These are phyloP conservation scores for Fusarium sororula DNA, from an alignment of 2,329 filamentous ascomycete species.

Conservation along the genomic window DNA sequence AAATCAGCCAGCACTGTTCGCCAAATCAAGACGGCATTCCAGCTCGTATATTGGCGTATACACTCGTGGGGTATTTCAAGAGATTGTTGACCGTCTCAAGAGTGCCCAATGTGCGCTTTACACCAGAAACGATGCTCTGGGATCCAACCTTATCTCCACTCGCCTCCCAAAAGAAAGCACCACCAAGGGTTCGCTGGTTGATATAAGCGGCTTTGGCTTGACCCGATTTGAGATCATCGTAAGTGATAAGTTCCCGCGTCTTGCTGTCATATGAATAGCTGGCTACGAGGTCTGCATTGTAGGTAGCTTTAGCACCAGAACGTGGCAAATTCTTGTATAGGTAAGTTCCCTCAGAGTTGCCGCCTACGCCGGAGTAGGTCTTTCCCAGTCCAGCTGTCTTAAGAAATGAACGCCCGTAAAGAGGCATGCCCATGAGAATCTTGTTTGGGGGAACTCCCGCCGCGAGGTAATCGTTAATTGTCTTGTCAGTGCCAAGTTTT, in stretches of 20 bases:
- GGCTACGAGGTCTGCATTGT: conserved; percentile 67
- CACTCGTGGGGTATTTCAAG: conserved; percentile 64
- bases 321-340: conserved; percentile 77
- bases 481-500: conserved; percentile 73
- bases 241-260: conserved; percentile 72
- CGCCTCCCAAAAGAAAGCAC: conserved; percentile 87
- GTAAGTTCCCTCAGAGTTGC: conserved; percentile 73
- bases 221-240: conserved; percentile 70
- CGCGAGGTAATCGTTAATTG: conserved; percentile 62
- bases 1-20: background rate
- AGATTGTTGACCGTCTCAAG: conserved; percentile 63
- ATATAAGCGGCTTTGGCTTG: conserved; percentile 72
- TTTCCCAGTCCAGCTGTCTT: conserved; percentile 73
- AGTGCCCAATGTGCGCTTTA: conserved; percentile 56
- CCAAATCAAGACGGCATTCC: conserved; percentile 42
- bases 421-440: conserved; percentile 78
- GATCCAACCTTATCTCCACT: conserved; percentile 67
- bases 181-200: conserved; percentile 68
- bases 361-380: conserved; percentile 69
- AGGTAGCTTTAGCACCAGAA: conserved; percentile 62
- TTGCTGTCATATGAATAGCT: conserved; percentile 75
- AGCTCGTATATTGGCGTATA: conserved; percentile 65
- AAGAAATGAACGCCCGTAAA: conserved; percentile 81
- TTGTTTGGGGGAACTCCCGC: conserved; percentile 69
- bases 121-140: conserved; percentile 66